A percentile compares a stretch with the other conserved stretches of the same genome.
Evolutionary conservation across 176 grass and related monocot genomes (phyloP).

Genomic region (Juncus effusus): DNA sequence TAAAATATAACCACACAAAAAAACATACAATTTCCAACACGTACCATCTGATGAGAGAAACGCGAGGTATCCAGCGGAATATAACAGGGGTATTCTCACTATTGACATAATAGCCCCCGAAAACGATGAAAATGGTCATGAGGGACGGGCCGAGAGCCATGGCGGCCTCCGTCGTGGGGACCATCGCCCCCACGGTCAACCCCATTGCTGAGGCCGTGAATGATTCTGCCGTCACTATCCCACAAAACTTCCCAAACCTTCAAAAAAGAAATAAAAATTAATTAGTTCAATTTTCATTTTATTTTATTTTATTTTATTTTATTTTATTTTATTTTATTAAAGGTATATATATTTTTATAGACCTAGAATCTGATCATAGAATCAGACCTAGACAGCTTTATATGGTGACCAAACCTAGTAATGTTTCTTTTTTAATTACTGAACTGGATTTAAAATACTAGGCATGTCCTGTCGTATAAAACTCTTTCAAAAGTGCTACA

Average conservation of each 20-base stretch:
- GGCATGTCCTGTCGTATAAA: too few relatives aligned
- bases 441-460: too few relatives aligned
- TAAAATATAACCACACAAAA: neutral
- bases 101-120: constrained; percentile 96
- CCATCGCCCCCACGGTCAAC: constrained; percentile 91
- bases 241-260: constrained; percentile 94
- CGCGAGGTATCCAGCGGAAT: constrained; percentile 86
- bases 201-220: constrained; percentile 96
- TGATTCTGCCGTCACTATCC: constrained; percentile 83
- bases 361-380: neutral
- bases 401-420: neutral
- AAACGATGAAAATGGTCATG: constrained; percentile 98
- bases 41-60: constrained; percentile 97
- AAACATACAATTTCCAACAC: neutral
- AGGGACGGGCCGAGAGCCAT: constrained; percentile 97
- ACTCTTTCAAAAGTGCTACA: too few relatives aligned
- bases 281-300: neutral
- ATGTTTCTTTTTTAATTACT: too few relatives aligned
- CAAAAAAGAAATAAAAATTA: neutral
- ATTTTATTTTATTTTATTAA: neutral
- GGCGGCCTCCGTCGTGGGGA: constrained; percentile 80
- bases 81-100: constrained; percentile 75
- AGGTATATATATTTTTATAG: too few relatives aligned
- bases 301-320: too few relatives aligned
- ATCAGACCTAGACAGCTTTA: neutral